Evolutionary conservation across 768 basidiomycete species (phyloP), one percentile per base, ranked within the genome.

Genomic region (Xerocomellus chrysenteron): DNA sequence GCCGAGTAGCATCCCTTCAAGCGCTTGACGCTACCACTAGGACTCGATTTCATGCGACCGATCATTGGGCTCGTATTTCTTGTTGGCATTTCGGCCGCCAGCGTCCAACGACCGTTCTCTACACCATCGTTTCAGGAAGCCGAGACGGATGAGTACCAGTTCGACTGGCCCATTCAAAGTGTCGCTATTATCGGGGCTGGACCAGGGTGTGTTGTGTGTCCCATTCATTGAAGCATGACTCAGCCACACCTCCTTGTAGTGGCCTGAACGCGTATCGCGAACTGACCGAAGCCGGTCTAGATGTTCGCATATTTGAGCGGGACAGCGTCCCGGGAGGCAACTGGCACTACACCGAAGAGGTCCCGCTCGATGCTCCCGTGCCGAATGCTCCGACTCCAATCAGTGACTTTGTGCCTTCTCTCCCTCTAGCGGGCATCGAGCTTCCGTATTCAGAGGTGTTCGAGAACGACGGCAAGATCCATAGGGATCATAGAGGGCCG

Each of bases 261-360:
- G 62, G 55, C 7, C 10, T 64, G 17, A 30, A 50, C 9, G 58
- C 62, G 37, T 64, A 56, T 32, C 52, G 42, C 4, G 55, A 64
- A 30, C 42, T 64, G 48, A 56, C 51, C 3, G 55, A 64, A 39
- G 62, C 44, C 0, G 63, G 63, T 28, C 24, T 65, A 1, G 42
- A 64, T 4, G 63, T 61, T 10, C 59, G 62, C 16, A 16, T 65
- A 7, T 65, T 65, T 8, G 63, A 64, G 28, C 5, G 28, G 28
- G 28, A 28, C 6, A 53, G 35, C 19, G 54, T 55, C 3, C 63
- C 63, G 0, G 59, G 56, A 3, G 56, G 63, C 1, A 54, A 42
- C 45, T 65, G 63, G 56, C 56, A 65, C 45, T 55, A 64, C 39
- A 60, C 62, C 2, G 62, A 64, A 42, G 62, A 60, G 16, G 14